These are phyloP conservation scores for Macrolepiota dolichaula DNA, from an alignment of 768 basidiomycete species.

Conservation along the genomic window DNA sequence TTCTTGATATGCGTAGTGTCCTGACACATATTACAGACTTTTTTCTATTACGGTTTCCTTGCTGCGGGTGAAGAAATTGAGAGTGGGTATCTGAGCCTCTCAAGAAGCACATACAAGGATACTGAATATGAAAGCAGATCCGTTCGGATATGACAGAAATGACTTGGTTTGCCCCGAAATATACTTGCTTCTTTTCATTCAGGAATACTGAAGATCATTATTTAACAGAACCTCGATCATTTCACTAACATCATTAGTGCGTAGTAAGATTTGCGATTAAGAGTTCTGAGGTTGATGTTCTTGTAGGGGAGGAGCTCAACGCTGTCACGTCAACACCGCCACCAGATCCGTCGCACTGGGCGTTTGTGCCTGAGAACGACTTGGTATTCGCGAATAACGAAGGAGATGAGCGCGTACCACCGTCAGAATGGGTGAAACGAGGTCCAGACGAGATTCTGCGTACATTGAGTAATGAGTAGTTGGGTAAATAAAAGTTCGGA, in stretches of 20 bases:
- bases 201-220: neutral
- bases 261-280: slow-evolving; percentile 16
- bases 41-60: slow-evolving; percentile 73
- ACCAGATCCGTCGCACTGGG: slow-evolving; percentile 60
- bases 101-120: neutral
- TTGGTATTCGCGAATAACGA: slow-evolving; percentile 39
- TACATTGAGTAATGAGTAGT: slow-evolving; percentile 23
- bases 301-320: slow-evolving; percentile 51
- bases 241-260: slow-evolving; percentile 70
- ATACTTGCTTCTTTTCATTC: neutral
- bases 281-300: neutral
- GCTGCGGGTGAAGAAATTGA: slow-evolving; percentile 76
- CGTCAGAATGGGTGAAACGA: slow-evolving; percentile 54
- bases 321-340: slow-evolving; percentile 59
- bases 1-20: slow-evolving; percentile 6
- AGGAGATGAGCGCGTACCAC: slow-evolving; percentile 41
- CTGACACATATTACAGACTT: slow-evolving; percentile 35
- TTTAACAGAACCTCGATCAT: slow-evolving; percentile 57
- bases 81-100: slow-evolving; percentile 39
- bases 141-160: slow-evolving; percentile 68
- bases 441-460: slow-evolving; percentile 44
- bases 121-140: slow-evolving; percentile 26
- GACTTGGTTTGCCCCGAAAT: slow-evolving; percentile 46
- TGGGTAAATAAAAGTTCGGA: neutral
- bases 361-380: slow-evolving; percentile 58